Base-by-base conservation (phyloP, 805 yeast species). In the Kodamaea sagamina region DNA sequence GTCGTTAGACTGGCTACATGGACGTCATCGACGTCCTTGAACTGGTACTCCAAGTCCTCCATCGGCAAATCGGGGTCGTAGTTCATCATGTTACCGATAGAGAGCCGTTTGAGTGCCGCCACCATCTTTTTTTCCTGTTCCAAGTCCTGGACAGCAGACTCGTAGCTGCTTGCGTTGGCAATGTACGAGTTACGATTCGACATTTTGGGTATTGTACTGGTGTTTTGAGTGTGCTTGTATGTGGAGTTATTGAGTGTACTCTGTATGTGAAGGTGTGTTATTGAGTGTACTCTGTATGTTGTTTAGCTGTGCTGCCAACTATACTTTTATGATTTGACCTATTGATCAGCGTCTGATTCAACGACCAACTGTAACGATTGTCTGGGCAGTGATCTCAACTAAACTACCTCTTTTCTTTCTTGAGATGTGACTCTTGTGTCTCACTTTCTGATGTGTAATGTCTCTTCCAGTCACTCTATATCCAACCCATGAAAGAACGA, bases 121-220 rank as follows among this genome's bases (percentile, higher is more conserved):
- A 86, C 86, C 59, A 82, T 80, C 61, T 81, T 79, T 48, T 84
- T 73, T 57, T 86, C 93, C 47, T 79, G 81, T 54, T 86, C 88
- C 36, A 86, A 78, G 4, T 89, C 88, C 52, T 81, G 81, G 3
- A 88, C 89, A 2, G 95, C 95, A 27, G 64, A 55, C 50, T 61
- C 70, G 52, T 68, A 69, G 52, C 44, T 52, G 42, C 38, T 43
- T 43, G 39, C 34, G 35, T 41, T 41, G 15, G 38, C 43, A 36
- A 41, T 31, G 22, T 41, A 41, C 28, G 40, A 34, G 40, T 41
- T 36, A 25, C 44, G 44, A 18, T 37, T 37, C 34, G 40, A 40
- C 43, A 40, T 39, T 16, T 21, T 35, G 17, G 12, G 11, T 13
- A 21, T 22, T 17, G 11, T 15, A 4, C 17, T 29, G 18, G 18